Evolutionary conservation across 176 grass and related monocot species (phyloP).

Genomic region (Triticum monococcum): DNA sequence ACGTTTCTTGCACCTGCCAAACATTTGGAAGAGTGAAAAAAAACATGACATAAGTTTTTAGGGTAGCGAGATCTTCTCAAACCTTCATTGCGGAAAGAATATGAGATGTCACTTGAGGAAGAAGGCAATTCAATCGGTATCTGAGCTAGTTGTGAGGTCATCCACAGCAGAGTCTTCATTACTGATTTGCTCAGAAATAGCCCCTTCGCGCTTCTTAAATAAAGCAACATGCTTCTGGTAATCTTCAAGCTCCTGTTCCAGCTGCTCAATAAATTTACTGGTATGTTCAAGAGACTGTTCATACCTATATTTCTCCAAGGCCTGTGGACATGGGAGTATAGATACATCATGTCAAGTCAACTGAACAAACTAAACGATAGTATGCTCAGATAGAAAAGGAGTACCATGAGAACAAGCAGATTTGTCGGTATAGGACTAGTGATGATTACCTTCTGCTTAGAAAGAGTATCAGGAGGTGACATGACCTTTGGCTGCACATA

Average conservation of each 20-base stretch:
- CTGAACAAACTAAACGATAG: neutral
- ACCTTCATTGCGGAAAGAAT: constrained; percentile 4
- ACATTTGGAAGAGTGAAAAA: neutral
- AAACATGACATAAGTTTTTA: neutral
- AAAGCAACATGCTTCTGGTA: constrained; percentile 68
- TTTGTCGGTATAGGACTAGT: neutral
- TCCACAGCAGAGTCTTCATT: constrained; percentile 6
- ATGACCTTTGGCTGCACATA: constrained; percentile 74
- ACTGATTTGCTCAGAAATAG: constrained; percentile 25
- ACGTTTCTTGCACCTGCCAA: neutral
- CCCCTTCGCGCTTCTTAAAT: constrained; percentile 49
- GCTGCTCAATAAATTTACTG: constrained; percentile 68
- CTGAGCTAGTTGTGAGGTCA: constrained; percentile 19
- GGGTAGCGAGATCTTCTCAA: constrained; percentile 1
- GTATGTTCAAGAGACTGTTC: constrained; percentile 87
- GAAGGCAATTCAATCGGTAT: constrained; percentile 24
- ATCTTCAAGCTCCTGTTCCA: constrained; percentile 69
- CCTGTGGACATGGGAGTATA: constrained; percentile 37
- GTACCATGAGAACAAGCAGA: neutral
- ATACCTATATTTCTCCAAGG: constrained; percentile 77
- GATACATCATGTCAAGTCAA: neutral
- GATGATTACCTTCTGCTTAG: constrained; percentile 71
- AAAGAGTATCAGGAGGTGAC: constrained; percentile 70
- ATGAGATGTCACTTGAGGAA: neutral
- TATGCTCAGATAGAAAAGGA: neutral